Percentiles rank a stretch among this genome's conserved stretches.
phyloP scores from a whole-genome alignment of 2,329 filamentous ascomycete genomes.

The Fusarium hainanense region DNA sequence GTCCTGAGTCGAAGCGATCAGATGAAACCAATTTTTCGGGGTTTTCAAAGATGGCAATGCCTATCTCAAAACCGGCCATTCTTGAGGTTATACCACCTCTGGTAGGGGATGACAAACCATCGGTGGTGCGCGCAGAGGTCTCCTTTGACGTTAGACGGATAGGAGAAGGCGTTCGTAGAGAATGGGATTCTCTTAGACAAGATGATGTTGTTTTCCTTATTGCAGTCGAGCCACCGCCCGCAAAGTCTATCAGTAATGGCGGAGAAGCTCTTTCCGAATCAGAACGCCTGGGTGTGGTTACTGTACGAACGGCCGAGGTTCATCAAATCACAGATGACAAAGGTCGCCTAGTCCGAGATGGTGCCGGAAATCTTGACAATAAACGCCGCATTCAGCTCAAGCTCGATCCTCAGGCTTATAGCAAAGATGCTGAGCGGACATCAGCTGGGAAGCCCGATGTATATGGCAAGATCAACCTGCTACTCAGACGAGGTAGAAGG shows the following conservation, averaged over 20 bases:
- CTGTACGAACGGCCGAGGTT: slow-evolving; percentile 85
- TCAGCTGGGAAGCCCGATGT: slow-evolving; percentile 78
- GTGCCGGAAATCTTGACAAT: slow-evolving; percentile 69
- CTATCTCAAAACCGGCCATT: slow-evolving; percentile 86
- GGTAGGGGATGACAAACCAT: slow-evolving; percentile 86
- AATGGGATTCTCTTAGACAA: slow-evolving; percentile 89
- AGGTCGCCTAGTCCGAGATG: slow-evolving; percentile 76
- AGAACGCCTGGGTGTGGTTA: slow-evolving; percentile 73
- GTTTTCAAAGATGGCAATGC: slow-evolving; percentile 90
- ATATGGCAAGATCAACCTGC: slow-evolving; percentile 85
- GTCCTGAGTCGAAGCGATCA: slow-evolving; percentile 72
- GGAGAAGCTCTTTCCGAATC: slow-evolving; percentile 56
- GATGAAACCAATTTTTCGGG: slow-evolving; percentile 82
- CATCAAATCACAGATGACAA: slow-evolving; percentile 88
- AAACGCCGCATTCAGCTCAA: slow-evolving; percentile 81
- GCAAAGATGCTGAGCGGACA: slow-evolving; percentile 75
- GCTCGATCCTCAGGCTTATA: slow-evolving; percentile 82
- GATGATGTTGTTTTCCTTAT: slow-evolving; percentile 93
- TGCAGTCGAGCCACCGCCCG: slow-evolving; percentile 72
- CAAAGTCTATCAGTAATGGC: slow-evolving; percentile 65
- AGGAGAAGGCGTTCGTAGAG: slow-evolving; percentile 78
- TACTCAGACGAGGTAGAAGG: slow-evolving; percentile 83
- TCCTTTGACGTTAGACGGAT: slow-evolving; percentile 83
- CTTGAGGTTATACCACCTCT: slow-evolving; percentile 85
- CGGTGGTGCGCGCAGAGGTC: slow-evolving; percentile 87